Evolutionary conservation across 768 basidiomycete species (phyloP).

Genomic region (Neoboletus brunneissimus): DNA sequence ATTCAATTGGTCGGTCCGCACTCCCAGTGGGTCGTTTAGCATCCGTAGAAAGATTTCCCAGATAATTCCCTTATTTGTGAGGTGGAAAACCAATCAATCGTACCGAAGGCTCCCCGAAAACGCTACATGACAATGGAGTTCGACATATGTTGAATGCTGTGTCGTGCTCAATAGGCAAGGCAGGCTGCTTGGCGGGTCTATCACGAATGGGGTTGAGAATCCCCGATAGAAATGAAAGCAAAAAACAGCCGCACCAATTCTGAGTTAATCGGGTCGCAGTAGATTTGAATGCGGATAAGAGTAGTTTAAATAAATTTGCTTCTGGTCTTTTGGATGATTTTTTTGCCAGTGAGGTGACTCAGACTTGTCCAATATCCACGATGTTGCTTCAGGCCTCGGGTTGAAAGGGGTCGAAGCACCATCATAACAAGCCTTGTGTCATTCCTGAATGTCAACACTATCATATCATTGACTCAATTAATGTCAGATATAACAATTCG

Average conservation of each 20-base stretch:
- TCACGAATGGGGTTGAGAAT: not conserved
- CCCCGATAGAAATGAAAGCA: not conserved
- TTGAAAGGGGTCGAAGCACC: not conserved
- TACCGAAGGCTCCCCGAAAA: not conserved
- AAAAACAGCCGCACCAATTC: not conserved
- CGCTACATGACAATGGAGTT: no score
- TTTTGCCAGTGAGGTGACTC: not conserved
- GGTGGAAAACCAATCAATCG: no score
- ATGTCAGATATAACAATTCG: not conserved
- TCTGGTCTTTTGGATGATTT: not conserved
- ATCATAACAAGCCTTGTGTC: not conserved
- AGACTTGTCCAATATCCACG: not conserved
- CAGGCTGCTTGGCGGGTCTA: no score
- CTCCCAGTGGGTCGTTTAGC: no score
- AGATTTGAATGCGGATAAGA: not conserved
- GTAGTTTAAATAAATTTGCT: no score
- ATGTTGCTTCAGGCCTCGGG: not conserved
- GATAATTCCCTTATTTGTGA: no score
- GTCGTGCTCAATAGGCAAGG: no score
- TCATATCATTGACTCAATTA: not conserved
- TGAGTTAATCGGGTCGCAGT: not conserved
- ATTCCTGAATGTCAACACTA: not conserved
- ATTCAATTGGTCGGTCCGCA: not conserved
- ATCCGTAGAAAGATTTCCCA: no score
- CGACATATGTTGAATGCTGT: no score